These are phyloP conservation scores for Endothia cerciana DNA, from an alignment of 2,329 filamentous ascomycete species.

Conservation along the genomic window DNA sequence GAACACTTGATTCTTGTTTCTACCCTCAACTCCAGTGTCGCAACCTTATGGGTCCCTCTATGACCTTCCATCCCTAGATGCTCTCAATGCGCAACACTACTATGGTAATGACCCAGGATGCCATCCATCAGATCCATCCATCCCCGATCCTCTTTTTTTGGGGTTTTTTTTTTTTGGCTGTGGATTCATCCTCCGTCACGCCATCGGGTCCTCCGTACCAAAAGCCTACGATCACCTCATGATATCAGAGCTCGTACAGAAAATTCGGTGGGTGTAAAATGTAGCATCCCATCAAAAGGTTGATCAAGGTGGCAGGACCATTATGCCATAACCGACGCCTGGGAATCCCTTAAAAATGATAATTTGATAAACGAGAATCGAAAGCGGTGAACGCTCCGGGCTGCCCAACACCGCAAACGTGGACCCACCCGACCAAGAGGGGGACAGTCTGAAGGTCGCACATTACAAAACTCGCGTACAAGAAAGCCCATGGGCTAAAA, in stretches of 20 bases:
- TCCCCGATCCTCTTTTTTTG: not conserved
- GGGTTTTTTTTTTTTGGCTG: not conserved
- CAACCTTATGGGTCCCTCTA: constrained; percentile 3
- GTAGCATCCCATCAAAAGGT: not conserved
- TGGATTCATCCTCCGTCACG: not conserved
- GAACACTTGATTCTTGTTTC: constrained; percentile 14
- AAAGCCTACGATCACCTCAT: not conserved
- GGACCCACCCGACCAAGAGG: constrained; percentile 15
- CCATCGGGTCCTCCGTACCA: not conserved
- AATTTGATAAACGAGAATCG: constrained; percentile 3
- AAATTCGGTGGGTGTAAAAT: not conserved
- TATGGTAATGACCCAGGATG: constrained; percentile 2
- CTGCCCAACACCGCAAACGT: constrained; percentile 12
- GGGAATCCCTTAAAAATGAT: not conserved
- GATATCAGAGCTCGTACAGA: constrained; percentile 7
- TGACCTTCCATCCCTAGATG: constrained; percentile 18
- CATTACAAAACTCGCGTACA: constrained; percentile 13
- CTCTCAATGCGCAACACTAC: constrained; percentile 22
- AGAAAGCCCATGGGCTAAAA: constrained; percentile 9
- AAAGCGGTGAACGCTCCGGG: constrained; percentile 7
- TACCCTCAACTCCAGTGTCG: constrained; percentile 26
- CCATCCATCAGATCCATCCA: constrained; percentile 23
- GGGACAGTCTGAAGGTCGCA: constrained; percentile 16
- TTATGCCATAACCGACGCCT: constrained; percentile 20
- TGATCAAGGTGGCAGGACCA: constrained; percentile 7